These are phyloP conservation scores for Phytophthora lateralis DNA, from an alignment of 352 stramenopile species.

Conservation along the genomic window DNA sequence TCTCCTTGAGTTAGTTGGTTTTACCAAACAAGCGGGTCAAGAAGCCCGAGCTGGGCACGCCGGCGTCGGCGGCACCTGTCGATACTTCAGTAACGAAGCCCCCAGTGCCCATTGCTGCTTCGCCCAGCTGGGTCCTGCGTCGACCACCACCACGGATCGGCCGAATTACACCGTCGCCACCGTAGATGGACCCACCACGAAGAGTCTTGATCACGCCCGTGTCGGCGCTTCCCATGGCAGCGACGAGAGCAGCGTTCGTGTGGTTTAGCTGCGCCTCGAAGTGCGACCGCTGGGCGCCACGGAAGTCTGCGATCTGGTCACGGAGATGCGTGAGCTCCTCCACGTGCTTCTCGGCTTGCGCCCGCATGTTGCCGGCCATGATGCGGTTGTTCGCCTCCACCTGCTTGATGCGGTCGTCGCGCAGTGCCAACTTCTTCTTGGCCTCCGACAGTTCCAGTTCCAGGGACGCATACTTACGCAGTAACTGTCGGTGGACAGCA, in stretches of 20 bases:
- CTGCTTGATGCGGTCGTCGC: slow-evolving; percentile 90
- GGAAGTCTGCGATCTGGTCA: slow-evolving; percentile 86
- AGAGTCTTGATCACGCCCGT: slow-evolving; percentile 68
- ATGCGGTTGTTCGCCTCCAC: slow-evolving; percentile 89
- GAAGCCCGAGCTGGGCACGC: slow-evolving; percentile 43
- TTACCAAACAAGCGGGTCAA: slow-evolving; percentile 66
- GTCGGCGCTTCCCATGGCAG: slow-evolving; percentile 29
- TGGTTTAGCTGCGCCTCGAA: slow-evolving; percentile 73
- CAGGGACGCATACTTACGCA: slow-evolving; percentile 91
- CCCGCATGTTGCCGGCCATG: slow-evolving; percentile 89
- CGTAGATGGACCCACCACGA: slow-evolving; percentile 69
- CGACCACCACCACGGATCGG: slow-evolving; percentile 74
- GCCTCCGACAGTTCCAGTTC: slow-evolving; percentile 89
- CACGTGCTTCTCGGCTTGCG: slow-evolving; percentile 88
- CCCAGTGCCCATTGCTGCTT: slow-evolving; percentile 20
- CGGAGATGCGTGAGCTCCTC: slow-evolving; percentile 87
- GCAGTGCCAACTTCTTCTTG: slow-evolving; percentile 89
- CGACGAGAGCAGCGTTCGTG: slow-evolving; percentile 38
- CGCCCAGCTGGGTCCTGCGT: slow-evolving; percentile 55
- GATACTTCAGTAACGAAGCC: slow-evolving; percentile 2
- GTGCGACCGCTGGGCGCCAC: slow-evolving; percentile 75
- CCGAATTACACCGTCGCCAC: slow-evolving; percentile 66
- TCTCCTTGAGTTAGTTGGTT: slow-evolving; percentile 25
- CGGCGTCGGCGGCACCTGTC: slow-evolving; percentile 13
- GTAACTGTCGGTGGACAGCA: slow-evolving; percentile 87